Base-by-base conservation (phyloP, 768 basidiomycete genomes). In the Paxillus rubicundulus region DNA sequence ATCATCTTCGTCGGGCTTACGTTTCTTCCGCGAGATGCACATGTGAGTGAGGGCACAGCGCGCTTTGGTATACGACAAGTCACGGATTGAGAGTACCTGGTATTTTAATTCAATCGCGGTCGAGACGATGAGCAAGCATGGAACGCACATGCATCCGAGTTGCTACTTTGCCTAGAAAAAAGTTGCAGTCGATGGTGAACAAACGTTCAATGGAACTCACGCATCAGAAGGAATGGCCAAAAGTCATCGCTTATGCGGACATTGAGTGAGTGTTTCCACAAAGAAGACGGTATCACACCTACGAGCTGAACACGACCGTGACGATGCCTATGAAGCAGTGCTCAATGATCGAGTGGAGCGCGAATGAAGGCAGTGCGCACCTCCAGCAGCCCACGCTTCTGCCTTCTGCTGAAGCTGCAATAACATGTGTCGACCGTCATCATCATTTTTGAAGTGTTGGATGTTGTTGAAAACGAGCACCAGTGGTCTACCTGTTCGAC, bases 391-490 rank as follows among this genome's bases (percentile, higher is more conserved):
- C 91, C 94, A 95, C 6, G 85, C 71, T 66, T 94, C 92, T 5
- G 89, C 92, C 50, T 84, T 79, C 63, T 90, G 89, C 64, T 94
- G 93, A 16, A 94, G 77, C 61, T 92, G 90, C 50, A 93, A 71
- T n/a, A 97, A 73, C 72, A 94, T 81, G 38, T 86, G 81, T 56
- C 78, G 76, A 0, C 92, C 91, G 24, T 82, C 83, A 9, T 87
- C 87, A 57, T 91, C 82, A 58, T 92, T 88, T 52, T 84, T 79
- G 68, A 88, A 85, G 63, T 78, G 79, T 58, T 89, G 85, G 5
- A 84, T 70, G 66, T 92, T 93, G 71, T 92, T 92, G 63, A 96
- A 75, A 41, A 92, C 81, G 27, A 96, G 73, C 1, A 93, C 84
- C 5, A 94, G 73, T 0, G 92, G 92, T 47, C 82, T 77, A 4